Conservation (phyloP, 2,329 filamentous ascomycete genomes). For the Cyphellophora europaea region DNA sequence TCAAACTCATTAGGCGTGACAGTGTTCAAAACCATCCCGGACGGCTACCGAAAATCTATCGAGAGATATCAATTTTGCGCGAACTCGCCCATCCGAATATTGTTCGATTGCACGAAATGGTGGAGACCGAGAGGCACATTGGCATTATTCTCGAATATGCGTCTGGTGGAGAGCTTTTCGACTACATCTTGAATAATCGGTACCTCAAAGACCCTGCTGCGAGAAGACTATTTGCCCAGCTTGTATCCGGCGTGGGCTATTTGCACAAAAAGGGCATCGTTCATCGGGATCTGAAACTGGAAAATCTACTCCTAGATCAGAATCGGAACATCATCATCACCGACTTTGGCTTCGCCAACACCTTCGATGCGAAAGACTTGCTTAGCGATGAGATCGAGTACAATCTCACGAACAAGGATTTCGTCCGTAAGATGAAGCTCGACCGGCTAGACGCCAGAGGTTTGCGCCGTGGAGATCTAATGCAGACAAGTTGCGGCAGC, state of each 20-base stretch:
- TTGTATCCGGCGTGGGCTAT: conserved; percentile 94
- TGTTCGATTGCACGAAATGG: conserved; percentile 94
- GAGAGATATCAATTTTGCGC: conserved; percentile 84
- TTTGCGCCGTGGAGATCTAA: conserved; percentile 78
- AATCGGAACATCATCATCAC: conserved; percentile 99
- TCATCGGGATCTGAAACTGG: conserved; percentile 90
- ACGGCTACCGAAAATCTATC: conserved; percentile 90
- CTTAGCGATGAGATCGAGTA: conserved; percentile 83
- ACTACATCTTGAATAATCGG: conserved; percentile 93
- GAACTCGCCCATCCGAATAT: conserved; percentile 93
- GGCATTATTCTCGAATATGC: conserved; percentile 98
- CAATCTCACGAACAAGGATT: conserved; percentile 77
- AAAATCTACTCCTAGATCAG: conserved; percentile 88
- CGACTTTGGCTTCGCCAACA: conserved; percentile 98
- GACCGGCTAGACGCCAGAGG: conserved; percentile 70
- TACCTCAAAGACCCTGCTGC: conserved; percentile 93
- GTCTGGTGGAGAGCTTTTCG: conserved; percentile 93
- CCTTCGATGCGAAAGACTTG: conserved; percentile 82
- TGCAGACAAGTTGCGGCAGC: conserved; percentile 98
- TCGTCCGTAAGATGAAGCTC: conserved; percentile 75
- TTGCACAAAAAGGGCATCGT: conserved; percentile 98
- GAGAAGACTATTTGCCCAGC: conserved; percentile 82
- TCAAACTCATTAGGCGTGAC: conserved; percentile 94
- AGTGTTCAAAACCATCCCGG: conserved; percentile 79
- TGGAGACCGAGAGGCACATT: conserved; percentile 93